These are phyloP conservation scores for Linum usitatissimum DNA, from an alignment of 345 rosid species.

Conservation along the genomic window DNA sequence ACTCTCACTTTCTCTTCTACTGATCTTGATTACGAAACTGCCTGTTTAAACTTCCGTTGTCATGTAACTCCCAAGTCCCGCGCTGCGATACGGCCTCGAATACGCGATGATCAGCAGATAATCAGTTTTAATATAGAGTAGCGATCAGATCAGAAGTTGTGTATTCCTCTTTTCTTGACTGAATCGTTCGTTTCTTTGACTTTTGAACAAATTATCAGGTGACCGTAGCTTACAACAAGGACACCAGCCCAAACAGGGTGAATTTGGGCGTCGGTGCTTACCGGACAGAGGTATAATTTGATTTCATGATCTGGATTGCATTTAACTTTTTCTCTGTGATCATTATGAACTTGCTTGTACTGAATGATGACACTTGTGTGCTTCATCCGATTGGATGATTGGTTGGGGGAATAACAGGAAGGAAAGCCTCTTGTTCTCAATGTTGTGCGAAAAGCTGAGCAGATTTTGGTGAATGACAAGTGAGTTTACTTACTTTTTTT, in stretches of 20 bases:
- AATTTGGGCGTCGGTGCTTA: conserved; percentile 96
- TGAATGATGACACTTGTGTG: background rate
- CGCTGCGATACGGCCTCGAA: background rate
- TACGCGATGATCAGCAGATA: background rate
- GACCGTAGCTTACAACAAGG: conserved; percentile 89
- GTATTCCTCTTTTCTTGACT: background rate
- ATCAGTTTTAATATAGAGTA: background rate
- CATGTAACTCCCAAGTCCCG: too few relatives aligned
- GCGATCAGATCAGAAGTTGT: background rate
- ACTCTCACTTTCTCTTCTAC: background rate
- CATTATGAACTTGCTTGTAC: too few relatives aligned
- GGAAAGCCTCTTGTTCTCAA: conserved; percentile 71
- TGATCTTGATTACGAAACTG: background rate
- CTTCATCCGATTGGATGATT: background rate
- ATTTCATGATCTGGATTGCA: background rate
- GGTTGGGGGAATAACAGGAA: conserved; percentile 32
- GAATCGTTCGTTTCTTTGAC: background rate
- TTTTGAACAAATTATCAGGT: conserved; percentile 33
- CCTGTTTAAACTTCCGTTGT: background rate
- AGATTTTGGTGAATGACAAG: conserved; percentile 58
- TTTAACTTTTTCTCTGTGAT: background rate
- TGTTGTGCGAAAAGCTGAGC: conserved; percentile 74
- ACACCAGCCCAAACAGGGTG: conserved; percentile 69
- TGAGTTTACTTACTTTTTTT: conserved; percentile 16
- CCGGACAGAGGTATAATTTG: conserved; percentile 62